These are phyloP conservation scores for Tolypocladium tropicale DNA, from an alignment of 2,329 filamentous ascomycete species.

Conservation along the genomic window DNA sequence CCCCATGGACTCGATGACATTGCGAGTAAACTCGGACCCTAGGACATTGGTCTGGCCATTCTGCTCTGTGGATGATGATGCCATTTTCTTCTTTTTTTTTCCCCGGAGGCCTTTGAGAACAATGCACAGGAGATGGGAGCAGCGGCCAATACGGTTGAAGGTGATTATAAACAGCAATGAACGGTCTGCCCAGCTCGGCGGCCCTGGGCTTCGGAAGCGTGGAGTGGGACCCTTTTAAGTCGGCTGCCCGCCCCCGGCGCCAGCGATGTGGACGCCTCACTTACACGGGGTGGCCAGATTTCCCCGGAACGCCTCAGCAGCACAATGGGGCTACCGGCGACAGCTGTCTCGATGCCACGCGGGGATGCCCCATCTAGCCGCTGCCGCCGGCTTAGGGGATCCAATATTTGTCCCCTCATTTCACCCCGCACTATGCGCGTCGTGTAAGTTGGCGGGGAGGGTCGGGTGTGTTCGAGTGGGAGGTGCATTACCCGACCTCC, in stretches of 20 bases:
- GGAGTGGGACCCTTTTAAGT: neutral
- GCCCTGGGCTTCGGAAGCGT: neutral
- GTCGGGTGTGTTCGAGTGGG: neutral
- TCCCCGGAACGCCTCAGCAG: neutral
- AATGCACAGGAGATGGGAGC: neutral
- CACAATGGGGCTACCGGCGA: neutral
- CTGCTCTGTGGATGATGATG: neutral
- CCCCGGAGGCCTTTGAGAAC: neutral
- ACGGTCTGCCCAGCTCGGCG: neutral
- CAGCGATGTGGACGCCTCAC: neutral
- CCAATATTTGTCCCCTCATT: neutral
- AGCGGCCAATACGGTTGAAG: neutral
- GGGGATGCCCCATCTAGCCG: neutral
- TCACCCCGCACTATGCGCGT: neutral
- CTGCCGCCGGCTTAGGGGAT: neutral
- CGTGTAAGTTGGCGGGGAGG: neutral
- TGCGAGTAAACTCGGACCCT: constrained; percentile 52
- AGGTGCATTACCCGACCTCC: neutral
- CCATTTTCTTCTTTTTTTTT: too few relatives aligned
- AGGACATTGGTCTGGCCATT: constrained; percentile 11
- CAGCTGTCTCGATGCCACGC: neutral
- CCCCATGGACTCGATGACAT: constrained; percentile 65
- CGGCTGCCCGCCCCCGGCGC: neutral
- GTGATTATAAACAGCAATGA: neutral
- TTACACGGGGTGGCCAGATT: neutral